Evolutionary conservation across 768 basidiomycete genomes (phyloP), one percentile per base, ranked within the genome.

Genomic region (Coprinopsis marcescibilis): DNA sequence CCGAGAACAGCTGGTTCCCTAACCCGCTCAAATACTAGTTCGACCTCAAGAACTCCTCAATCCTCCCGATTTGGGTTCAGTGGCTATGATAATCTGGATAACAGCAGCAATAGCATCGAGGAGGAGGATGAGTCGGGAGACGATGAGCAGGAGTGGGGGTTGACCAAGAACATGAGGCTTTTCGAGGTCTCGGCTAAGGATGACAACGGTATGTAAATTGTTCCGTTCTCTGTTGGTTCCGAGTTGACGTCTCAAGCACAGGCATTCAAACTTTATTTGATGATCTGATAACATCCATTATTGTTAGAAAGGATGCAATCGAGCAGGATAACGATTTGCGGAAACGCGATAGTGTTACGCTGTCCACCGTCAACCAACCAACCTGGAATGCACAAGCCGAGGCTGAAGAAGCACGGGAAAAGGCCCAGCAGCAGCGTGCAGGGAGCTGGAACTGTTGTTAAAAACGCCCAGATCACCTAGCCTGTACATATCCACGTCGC

Each of bases 101-200:
- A 73, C 41, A 81, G 77, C 58, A 83, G 78, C 60, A 82, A 80
- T 50, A 85, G 83, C 60, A 68, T 80, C 43, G 73, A 77, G 37
- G 84, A 81, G 61, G 78, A 78, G 34, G 82, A 87, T 15, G 78
- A 78, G 43, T 76, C 83, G 29, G 72, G 68, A n/a, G 78, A 78
- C 42, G 76, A 84, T 29, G 77, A 78, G 48, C 68, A 68, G 32
- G 85, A 85, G 59, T 89, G 86, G 84, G 85, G 87, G 4, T 71
- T 86, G 30, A 80, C 75, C 59, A 85, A 85, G 60, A 85, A 81
- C 51, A 89, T 93, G 81, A 85, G 87, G 58, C 74, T 94, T 14
- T 89, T 88, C 53, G 89, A 95, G 60, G 89, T 95, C 15, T 93
- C 89, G 35, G 86, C 93, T 44, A 93, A 93, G 65, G 90, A 93